Conservation (phyloP, 768 basidiomycete species). For the Cystofilobasidium ferigula region DNA sequence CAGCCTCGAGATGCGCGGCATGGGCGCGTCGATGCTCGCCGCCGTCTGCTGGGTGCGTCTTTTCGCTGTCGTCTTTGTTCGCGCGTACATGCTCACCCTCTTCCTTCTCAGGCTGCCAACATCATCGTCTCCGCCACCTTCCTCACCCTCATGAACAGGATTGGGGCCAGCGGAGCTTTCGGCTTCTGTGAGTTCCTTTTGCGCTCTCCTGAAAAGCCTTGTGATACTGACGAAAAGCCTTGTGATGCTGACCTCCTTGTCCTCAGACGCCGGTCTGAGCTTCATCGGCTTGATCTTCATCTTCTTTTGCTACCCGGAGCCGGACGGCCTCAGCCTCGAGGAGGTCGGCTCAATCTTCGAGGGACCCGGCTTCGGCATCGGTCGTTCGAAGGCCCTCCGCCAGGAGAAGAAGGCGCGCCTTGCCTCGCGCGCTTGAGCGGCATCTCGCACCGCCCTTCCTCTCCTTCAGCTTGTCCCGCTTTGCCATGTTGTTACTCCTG, state of each 20-base stretch:
- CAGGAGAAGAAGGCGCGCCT: constrained; percentile 22
- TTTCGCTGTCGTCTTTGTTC: no score
- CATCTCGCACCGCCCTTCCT: no score
- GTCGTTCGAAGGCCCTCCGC: constrained; percentile 28
- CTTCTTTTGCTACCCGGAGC: constrained; percentile 32
- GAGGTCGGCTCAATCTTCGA: constrained; percentile 30
- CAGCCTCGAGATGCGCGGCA: background rate
- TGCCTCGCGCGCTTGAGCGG: no score
- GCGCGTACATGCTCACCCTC: background rate
- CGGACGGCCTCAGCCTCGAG: constrained; percentile 30
- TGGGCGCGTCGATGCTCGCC: background rate
- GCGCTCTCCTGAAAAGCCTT: no score
- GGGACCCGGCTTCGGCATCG: constrained; percentile 31
- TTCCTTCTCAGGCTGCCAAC: background rate
- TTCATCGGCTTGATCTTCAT: constrained; percentile 30
- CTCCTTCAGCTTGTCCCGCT: no score
- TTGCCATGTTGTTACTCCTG: no score
- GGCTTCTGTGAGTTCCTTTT: background rate
- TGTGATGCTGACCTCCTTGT: no score
- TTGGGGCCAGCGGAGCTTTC: background rate
- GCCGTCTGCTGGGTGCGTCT: background rate
- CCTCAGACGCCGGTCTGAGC: background rate
- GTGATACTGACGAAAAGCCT: no score
- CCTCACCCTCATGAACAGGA: constrained; percentile 1
- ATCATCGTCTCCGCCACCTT: background rate